A percentile compares a stretch with the other conserved stretches of the same genome.
Conservation (phyloP, 768 basidiomycete species). For the Artomyces pyxidatus region DNA sequence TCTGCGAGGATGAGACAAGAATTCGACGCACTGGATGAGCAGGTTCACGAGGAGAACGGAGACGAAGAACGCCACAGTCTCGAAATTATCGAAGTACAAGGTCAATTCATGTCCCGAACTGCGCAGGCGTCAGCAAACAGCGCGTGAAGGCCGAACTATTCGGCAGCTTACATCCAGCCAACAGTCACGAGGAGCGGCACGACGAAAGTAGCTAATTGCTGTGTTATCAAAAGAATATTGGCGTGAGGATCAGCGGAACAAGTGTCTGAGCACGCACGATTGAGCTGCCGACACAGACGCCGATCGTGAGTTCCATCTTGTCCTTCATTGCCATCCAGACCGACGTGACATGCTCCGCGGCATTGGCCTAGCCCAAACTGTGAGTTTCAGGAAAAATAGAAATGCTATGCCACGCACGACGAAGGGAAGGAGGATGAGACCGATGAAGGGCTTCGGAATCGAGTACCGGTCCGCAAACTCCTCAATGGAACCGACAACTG, state of each 20-base stretch:
- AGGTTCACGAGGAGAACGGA: constrained; percentile 86
- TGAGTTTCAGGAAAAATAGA: too few species aligned
- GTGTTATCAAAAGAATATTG: not conserved
- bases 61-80: constrained; percentile 82
- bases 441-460: constrained; percentile 82
- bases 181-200: constrained; percentile 83
- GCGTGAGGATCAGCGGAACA: not conserved
- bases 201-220: constrained; percentile 86
- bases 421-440: constrained; percentile 79
- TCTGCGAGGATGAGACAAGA: not conserved
- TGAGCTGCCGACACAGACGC: constrained; percentile 73
- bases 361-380: constrained; percentile 46
- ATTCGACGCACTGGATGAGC: constrained; percentile 51
- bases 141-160: constrained; percentile 8
- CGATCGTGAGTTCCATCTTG: constrained; percentile 69
- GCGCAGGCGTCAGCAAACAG: constrained; percentile 5
- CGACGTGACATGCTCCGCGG: constrained; percentile 79
- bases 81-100: constrained; percentile 80
- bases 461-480: constrained; percentile 76
- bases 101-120: constrained; percentile 67
- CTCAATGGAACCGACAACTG: constrained; percentile 88
- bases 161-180: constrained; percentile 66
- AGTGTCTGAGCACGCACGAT: constrained; percentile 43
- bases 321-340: constrained; percentile 86
- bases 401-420: constrained; percentile 43